These are phyloP conservation scores for Candida andamanensis DNA, from an alignment of 805 yeast genomes.

Conservation along the genomic window DNA sequence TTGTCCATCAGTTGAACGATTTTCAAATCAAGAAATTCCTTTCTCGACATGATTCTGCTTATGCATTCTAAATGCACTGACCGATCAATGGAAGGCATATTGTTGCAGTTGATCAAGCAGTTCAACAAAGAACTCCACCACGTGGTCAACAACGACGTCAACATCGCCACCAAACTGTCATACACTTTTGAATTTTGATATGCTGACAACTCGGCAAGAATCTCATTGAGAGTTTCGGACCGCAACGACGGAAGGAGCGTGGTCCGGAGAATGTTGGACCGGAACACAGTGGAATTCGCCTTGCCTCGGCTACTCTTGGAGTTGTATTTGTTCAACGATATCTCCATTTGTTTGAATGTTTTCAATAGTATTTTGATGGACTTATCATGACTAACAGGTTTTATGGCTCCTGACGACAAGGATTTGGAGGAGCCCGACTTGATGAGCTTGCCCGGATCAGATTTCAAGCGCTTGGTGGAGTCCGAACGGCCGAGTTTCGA, in stretches of 20 bases:
- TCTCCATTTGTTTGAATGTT: conserved; percentile 38
- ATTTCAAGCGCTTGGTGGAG: too few species aligned
- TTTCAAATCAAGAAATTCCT: conserved; percentile 39
- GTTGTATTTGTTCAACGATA: conserved; percentile 40
- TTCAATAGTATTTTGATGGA: conserved; percentile 13
- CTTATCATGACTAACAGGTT: conserved; percentile 6
- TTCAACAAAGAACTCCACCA: conserved; percentile 53
- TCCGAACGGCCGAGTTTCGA: too few species aligned
- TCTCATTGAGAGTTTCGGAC: conserved; percentile 2
- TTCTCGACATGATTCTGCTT: conserved; percentile 43
- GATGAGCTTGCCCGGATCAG: too few species aligned
- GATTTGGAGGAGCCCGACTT: conserved; percentile 3
- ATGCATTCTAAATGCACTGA: conserved; percentile 52
- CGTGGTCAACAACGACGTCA: conserved; percentile 29
- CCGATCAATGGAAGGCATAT: conserved; percentile 42
- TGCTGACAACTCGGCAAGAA: conserved; percentile 1
- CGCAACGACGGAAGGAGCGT: conserved; percentile 43
- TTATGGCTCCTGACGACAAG: background rate
- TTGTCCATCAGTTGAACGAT: conserved; percentile 14
- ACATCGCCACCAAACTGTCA: conserved; percentile 28
- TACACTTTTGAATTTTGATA: conserved; percentile 16
- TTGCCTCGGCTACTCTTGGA: too few species aligned
- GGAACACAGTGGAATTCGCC: conserved; percentile 33
- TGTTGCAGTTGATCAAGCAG: conserved; percentile 15
- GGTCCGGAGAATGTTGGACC: conserved; percentile 45